These are phyloP conservation scores for Neocatenulostroma microsporum DNA, from an alignment of 2,329 filamentous ascomycete species.

Conservation along the genomic window DNA sequence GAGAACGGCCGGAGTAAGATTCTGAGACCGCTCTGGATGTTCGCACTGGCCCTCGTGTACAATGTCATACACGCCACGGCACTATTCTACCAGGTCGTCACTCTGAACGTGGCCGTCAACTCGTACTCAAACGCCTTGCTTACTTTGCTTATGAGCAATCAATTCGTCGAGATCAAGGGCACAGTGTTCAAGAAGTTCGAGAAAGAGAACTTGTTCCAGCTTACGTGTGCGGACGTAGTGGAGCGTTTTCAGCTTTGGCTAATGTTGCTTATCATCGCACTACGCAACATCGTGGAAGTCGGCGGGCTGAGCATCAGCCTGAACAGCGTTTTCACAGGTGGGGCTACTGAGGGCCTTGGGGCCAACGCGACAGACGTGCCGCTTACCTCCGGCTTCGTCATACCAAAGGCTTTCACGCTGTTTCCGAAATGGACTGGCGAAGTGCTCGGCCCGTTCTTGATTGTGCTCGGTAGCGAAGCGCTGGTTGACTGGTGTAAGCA, in stretches of 20 bases:
- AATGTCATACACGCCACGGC: slow-evolving; percentile 81
- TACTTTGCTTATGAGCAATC: slow-evolving; percentile 88
- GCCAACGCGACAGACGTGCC: slow-evolving; percentile 42
- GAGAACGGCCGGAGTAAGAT: slow-evolving; percentile 86
- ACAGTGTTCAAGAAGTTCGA: slow-evolving; percentile 99
- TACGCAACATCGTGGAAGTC: slow-evolving; percentile 93
- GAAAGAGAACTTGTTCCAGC: slow-evolving; percentile 93
- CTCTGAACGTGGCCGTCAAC: slow-evolving; percentile 95
- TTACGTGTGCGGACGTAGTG: slow-evolving; percentile 93
- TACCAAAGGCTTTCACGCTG: slow-evolving; percentile 85
- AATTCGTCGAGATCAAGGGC: slow-evolving; percentile 98
- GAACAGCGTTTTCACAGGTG: slow-evolving; percentile 16
- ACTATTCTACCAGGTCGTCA: slow-evolving; percentile 95
- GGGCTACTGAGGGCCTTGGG: slow-evolving; percentile 21
- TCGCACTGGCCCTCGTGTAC: slow-evolving; percentile 75
- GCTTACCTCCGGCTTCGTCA: slow-evolving; percentile 59
- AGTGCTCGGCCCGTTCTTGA: slow-evolving; percentile 82
- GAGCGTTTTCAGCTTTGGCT: slow-evolving; percentile 97
- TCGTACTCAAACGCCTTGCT: slow-evolving; percentile 95
- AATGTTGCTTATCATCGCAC: slow-evolving; percentile 91
- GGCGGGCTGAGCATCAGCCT: slow-evolving; percentile 61
- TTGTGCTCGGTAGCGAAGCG: slow-evolving; percentile 95
- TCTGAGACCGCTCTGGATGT: slow-evolving; percentile 82
- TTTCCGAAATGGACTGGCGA: slow-evolving; percentile 82
- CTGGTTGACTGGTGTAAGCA: slow-evolving; percentile 96